Base-by-base conservation (phyloP, 2,329 filamentous ascomycete species). In the Calcarisporium arbuscula region DNA sequence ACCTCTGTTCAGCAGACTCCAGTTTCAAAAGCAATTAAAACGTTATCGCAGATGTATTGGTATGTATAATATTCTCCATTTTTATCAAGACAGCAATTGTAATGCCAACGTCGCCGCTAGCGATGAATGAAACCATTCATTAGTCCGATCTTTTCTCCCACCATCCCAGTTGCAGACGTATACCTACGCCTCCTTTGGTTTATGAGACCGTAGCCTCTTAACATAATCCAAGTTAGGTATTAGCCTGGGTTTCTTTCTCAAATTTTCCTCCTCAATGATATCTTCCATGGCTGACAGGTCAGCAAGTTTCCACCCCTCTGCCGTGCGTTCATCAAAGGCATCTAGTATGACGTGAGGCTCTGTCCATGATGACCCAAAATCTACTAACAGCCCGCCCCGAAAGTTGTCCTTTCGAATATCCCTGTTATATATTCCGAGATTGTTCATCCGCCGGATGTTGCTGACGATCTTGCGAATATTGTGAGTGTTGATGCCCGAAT, bases 341-440 rank as follows among this genome's bases (percentile, higher is more conserved):
- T 25, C 9, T 8, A n/a, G n/a, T 20, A 34, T 27, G 8, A 34
- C 11, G 31, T 34, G 31, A n/a, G 29, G 35, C 17, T 37, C 30
- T 18, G 35, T 37, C 21, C 20, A 18, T 5, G 34, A 17, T 16
- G 28, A 36, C 4, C 28, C 28, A 32, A 36, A 36, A n/a, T 32
- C 28, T 18, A 36, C 34, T 5, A 36, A 16, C 28, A 25, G 28
- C 14, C 34, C 28, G 28, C 31, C 34, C 8, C 34, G 11, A 19
- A 30, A 36, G 21, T 31, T 36, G 10, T 31, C 34, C 6, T 12
- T 16, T 15, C 28, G 19, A 16, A 36, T 17, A 17, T 36, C 28
- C 19, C 17, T 4, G 21, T 36, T 36, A 20, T 25, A 31, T 5
- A 36, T 16, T 22, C 26, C 19, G 12, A 30, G 28, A 14, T 20